Evolutionary conservation across 2,329 filamentous ascomycete species (phyloP), one percentile per base, ranked within the genome.

Genomic region (Aspergillus sp.): DNA sequence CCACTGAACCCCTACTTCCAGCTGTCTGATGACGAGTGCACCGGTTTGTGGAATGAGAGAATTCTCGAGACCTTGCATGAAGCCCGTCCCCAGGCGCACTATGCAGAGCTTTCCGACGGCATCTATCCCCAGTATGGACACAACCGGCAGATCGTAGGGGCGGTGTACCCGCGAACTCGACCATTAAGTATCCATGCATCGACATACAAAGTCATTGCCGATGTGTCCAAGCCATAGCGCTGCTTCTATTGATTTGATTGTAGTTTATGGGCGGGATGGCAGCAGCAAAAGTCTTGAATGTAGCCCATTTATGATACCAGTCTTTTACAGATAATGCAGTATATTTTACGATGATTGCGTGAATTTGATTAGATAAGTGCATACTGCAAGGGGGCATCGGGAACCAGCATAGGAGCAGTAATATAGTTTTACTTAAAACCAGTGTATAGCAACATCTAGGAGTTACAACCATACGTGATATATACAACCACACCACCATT

Each of bases 1-100:
- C 84, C 87, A 1, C 77, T 91, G 4, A 91, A 92, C 67, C 90
- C 90, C 0, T 91, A 88, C 69, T 92, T 91, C 71, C 78, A 89
- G 58, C 76, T 91, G 45, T 78, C 82, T 36, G 80, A 86, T 50
- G 84, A 84, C 39, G 76, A 80, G 68, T 89, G 87, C 67, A 87
- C 85, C 1, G 90, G 90, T 5, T 83, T 92, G 2, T 92, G 89
- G 90, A 91, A 87, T 70, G 85, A 89, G 8, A 73, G 78, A 7
- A 91, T 92, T 49, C 77, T 91, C 9, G 78, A 83, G 23, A 82
- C 85, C 59, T 81, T 92, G 56, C 79, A 81, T 32, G 78, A 80
- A 39, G 82, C 85, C 12, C 83, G 89, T 5, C 88, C 89, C 0
- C 73, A 78, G 1, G 83, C 83, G 3, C 76, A 78, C 1, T 91